Evolutionary conservation across 768 basidiomycete genomes (phyloP), one percentile per base, ranked within the genome.

Genomic region (Boletus eberwhitei): DNA sequence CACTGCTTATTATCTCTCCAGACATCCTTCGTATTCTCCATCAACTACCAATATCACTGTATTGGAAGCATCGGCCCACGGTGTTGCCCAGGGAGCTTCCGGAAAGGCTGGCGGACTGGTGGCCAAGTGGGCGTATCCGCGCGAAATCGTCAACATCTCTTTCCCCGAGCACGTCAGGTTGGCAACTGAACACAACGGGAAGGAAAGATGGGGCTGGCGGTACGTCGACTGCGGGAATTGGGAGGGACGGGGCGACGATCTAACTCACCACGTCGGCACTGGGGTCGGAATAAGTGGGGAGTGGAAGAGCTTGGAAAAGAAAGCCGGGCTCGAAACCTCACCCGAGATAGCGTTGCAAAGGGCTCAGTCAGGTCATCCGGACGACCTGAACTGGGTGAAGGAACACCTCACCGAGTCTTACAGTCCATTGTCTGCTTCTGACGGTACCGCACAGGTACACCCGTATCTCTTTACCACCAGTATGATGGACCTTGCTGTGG

Each of bases 61-160:
- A 8, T 69, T 96, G 50, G 84, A 94, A 60, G 87, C 90, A 50
- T 90, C 87, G 0, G 73, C 66, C 7, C 64, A 78, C 43, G 84
- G 83, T 7, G 77, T 83, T 19, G 92, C 90, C 0, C 87, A 89
- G 56, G 92, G 88, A 0, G 87, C 89, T 0, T 88, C 86, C 0
- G 90, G 90, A 17, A 93, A 93, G 66, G 88, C 90, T 0, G 91
- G 90, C 5, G 90, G 90, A 0, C 80, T 96, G 13, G 79, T 95
- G 19, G 91, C 93, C 0, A 83, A 86, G 71, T 86, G 93, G 92
- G 93, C 91, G 47, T 87, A 86, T 62, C 85, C 86, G 0, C 80
- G 79, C 47, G 82, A 85, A 58, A 74, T 93, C 31, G 85, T 86
- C 8, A 71, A 79, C 49, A 74, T 93, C 16, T 90, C 90, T 1